Base-by-base conservation (phyloP, 345 rosid species). In the Turritis glabra region DNA sequence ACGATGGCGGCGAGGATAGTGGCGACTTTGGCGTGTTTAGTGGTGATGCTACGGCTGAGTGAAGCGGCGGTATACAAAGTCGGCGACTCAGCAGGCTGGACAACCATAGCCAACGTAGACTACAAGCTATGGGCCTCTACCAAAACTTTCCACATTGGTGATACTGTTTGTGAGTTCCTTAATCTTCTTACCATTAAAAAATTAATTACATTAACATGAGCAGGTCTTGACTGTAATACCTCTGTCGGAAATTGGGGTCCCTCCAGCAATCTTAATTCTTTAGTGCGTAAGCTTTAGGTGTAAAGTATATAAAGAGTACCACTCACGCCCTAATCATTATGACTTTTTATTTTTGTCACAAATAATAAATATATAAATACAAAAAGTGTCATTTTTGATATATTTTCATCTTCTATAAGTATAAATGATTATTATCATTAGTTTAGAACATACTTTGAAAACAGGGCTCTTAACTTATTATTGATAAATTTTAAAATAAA, bases 21-120 rank as follows among this genome's bases (percentile, higher is more conserved):
- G 51, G 55, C 8, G 2, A 67, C 69, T 38, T 64, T 69, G 55
- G 73, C 18, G 21, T 67, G 73, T 67, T 10, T 55, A 15, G 21
- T 56, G 71, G 43, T 66, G 67, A 68, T 56, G 60, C 18, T 69
- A 64, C 67, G 71, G 69, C 74, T 71, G 64, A 77, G 81, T 63
- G 44, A 79, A 57, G 93, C 86, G 41, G 86, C 84, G 0, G 81
- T 84, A 47, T 80, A 91, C 84, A 94, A 87, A 83, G 97, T 94
- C 18, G 96, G 98, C 10, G 95, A 87, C 76, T 68, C 93, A 26
- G 92, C 88, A 37, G 98, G 98, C 37, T 94, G 97, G 98, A 94
- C 97, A 61, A 85, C 91, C 80, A 87, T 87, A 60, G 98, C 95
- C 29, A 90, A 86, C 68, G 55, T 91, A 15, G 85, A 94, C 64